phyloP scores from a whole-genome alignment of 164 flowering plant genomes.

The Santalum album region DNA sequence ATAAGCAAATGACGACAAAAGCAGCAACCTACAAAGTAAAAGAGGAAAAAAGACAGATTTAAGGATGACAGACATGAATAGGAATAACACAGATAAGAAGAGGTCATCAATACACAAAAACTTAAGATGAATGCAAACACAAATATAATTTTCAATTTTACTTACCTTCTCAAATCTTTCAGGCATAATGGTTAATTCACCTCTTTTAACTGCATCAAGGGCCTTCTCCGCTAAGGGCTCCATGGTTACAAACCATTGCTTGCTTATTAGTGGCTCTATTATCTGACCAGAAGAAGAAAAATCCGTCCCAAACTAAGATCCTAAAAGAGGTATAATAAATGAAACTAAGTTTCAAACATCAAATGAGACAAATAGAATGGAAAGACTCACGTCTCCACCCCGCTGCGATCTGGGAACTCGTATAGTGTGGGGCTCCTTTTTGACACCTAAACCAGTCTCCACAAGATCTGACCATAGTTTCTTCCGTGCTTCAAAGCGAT shows the following conservation, averaged over 20 bases:
- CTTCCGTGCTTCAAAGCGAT: slow-evolving; percentile 93
- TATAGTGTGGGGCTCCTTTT: slow-evolving; percentile 67
- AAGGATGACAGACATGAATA: neutral
- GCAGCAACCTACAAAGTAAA: neutral
- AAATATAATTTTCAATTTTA: no score
- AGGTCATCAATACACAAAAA: no score
- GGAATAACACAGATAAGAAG: neutral
- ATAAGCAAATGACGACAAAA: neutral
- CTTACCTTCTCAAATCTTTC: slow-evolving; percentile 94
- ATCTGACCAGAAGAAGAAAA: slow-evolving; percentile 31
- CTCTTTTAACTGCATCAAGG: slow-evolving; percentile 67
- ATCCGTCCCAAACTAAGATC: neutral
- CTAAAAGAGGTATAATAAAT: neutral
- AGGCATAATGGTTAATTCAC: slow-evolving; percentile 72
- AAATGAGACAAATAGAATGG: neutral
- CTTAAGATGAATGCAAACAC: neutral
- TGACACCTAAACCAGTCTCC: slow-evolving; percentile 82
- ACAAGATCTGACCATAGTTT: slow-evolving; percentile 90
- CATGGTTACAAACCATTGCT: slow-evolving; percentile 97
- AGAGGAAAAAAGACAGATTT: neutral
- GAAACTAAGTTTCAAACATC: neutral
- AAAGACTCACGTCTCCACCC: slow-evolving; percentile 79
- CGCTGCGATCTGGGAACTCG: slow-evolving; percentile 96
- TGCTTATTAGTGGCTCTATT: slow-evolving; percentile 91
- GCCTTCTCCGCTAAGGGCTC: slow-evolving; percentile 96